These are phyloP conservation scores for Cladosporium oxysporum DNA, from an alignment of 2,329 filamentous ascomycete genomes.

Conservation along the genomic window DNA sequence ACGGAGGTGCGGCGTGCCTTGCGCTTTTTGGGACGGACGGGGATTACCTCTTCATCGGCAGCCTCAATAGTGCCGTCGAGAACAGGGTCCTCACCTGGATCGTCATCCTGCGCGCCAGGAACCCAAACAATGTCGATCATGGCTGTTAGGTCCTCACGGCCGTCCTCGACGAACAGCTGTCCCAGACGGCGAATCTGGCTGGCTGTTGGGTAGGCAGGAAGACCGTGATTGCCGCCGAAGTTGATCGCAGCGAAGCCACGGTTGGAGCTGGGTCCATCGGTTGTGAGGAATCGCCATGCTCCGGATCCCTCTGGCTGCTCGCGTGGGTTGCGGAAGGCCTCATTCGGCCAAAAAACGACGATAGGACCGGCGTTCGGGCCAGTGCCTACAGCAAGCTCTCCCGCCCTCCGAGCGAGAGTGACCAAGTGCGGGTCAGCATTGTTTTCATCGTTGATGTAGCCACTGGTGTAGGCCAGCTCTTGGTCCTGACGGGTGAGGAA, in stretches of 20 bases:
- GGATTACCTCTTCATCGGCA: not conserved
- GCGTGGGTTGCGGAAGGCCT: not conserved
- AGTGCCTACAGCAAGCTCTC: slow-evolving; percentile 1
- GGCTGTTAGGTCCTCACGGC: not conserved
- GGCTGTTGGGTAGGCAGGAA: slow-evolving; percentile 6
- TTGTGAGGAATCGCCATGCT: slow-evolving; percentile 12
- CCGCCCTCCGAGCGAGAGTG: not conserved
- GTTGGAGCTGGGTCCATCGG: not conserved
- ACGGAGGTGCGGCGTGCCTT: not conserved
- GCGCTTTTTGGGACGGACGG: not conserved
- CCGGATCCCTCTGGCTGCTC: not conserved
- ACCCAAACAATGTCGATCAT: slow-evolving; percentile 14
- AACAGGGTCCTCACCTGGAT: not conserved
- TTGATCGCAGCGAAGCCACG: slow-evolving; percentile 3
- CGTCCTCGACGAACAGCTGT: not conserved
- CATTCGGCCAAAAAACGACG: not conserved
- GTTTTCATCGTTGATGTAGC: not conserved
- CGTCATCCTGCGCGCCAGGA: not conserved
- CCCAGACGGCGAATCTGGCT: slow-evolving; percentile 10
- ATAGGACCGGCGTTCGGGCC: slow-evolving; percentile 10
- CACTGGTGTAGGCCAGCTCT: not conserved
- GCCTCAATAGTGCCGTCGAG: not conserved
- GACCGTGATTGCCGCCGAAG: slow-evolving; percentile 2
- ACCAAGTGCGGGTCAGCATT: not conserved
- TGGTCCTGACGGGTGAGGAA: not conserved